Evolutionary conservation across 805 yeast genomes (phyloP).

Genomic region (Wickerhamomyces pijperi): DNA sequence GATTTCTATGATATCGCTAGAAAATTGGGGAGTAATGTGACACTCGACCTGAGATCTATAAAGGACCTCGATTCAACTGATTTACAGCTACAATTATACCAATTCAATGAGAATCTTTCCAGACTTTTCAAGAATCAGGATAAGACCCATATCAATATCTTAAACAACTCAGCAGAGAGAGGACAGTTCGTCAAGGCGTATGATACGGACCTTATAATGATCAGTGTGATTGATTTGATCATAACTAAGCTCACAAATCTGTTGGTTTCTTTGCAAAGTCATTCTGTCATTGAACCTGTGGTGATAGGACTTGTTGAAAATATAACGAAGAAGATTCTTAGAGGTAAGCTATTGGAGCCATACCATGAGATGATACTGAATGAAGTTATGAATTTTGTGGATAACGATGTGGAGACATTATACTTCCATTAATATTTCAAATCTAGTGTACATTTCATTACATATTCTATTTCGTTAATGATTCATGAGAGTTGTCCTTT

Average conservation of each 20-base stretch:
- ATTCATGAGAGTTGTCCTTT: too few species aligned
- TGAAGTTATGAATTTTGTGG: background rate
- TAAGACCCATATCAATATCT: background rate
- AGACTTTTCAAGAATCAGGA: slow-evolving; percentile 8
- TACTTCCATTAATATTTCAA: too few species aligned
- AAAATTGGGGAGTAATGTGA: slow-evolving; percentile 8
- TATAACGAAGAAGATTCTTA: slow-evolving; percentile 12
- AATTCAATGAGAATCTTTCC: slow-evolving; percentile 17
- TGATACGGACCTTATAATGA: background rate
- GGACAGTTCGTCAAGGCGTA: background rate
- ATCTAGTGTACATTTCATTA: background rate
- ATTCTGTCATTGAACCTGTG: slow-evolving; percentile 1
- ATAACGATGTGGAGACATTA: too few species aligned
- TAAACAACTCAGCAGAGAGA: too few species aligned
- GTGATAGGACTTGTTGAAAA: slow-evolving; percentile 11
- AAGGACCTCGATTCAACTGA: background rate
- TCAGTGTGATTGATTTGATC: background rate
- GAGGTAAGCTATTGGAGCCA: slow-evolving; percentile 11
- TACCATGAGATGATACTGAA: slow-evolving; percentile 10
- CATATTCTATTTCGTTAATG: background rate
- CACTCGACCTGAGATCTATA: too few species aligned
- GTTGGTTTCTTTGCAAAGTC: background rate
- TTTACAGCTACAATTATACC: slow-evolving; percentile 11
- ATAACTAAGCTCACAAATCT: background rate
- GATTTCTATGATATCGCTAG: slow-evolving; percentile 9